Evolutionary conservation across 345 rosid genomes (phyloP).

Genomic region (Brassica juncea): DNA sequence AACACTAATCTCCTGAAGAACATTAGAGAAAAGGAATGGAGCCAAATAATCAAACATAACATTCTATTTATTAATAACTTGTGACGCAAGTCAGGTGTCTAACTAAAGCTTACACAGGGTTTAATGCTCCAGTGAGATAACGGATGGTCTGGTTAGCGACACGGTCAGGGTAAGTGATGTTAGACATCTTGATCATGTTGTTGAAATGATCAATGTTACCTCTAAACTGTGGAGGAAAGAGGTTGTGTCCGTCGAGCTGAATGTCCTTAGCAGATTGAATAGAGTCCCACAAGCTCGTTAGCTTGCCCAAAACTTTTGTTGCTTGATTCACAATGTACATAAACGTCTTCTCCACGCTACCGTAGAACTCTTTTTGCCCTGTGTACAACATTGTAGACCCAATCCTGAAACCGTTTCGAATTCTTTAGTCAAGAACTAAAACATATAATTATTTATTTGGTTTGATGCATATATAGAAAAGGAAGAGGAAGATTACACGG

Average conservation of each 20-base stretch:
- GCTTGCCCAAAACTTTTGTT: slow-evolving; percentile 27
- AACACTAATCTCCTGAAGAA: slow-evolving; percentile 48
- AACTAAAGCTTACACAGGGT: slow-evolving; percentile 43
- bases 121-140: slow-evolving; percentile 39
- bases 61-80: background rate
- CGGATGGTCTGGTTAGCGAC: slow-evolving; percentile 37
- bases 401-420: slow-evolving; percentile 32
- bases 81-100: background rate
- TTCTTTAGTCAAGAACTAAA: background rate
- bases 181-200: slow-evolving; percentile 41
- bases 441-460: background rate
- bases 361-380: slow-evolving; percentile 47
- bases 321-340: slow-evolving; percentile 48
- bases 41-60: background rate
- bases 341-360: slow-evolving; percentile 36
- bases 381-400: slow-evolving; percentile 50
- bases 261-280: slow-evolving; percentile 46
- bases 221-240: slow-evolving; percentile 45
- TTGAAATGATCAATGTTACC: slow-evolving; percentile 43
- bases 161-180: slow-evolving; percentile 41
- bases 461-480: background rate
- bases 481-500: slow-evolving; percentile 41
- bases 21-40: background rate
- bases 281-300: slow-evolving; percentile 39
- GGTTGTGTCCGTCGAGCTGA: slow-evolving; percentile 29